These are phyloP conservation scores for Boletus sensibilis DNA, from an alignment of 768 basidiomycete species.

Conservation along the genomic window DNA sequence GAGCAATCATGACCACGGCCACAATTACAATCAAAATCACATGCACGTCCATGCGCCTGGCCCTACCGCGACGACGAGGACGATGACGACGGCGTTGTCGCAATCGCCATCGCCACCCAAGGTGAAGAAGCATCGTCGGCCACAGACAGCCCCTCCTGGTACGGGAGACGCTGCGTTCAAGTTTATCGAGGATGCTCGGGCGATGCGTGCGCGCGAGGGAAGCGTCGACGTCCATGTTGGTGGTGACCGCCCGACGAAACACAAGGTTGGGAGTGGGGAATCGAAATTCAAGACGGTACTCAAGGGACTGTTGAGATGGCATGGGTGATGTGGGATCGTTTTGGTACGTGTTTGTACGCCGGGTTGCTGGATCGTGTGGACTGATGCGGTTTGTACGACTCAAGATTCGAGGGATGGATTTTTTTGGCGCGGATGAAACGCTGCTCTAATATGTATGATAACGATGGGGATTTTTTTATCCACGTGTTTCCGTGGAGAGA, in stretches of 20 bases:
- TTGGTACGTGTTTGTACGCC: neutral
- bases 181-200: slow-evolving; percentile 14
- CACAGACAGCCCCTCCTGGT: slow-evolving; percentile 27
- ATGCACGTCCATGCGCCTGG: neutral
- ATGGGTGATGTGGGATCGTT: neutral
- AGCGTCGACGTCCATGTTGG: neutral
- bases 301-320: slow-evolving; percentile 20
- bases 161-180: slow-evolving; percentile 10
- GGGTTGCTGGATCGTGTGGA: too few relatives aligned
- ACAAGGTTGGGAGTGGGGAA: neutral
- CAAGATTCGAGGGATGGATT: too few relatives aligned
- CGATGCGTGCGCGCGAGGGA: slow-evolving; percentile 1
- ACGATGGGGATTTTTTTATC: too few relatives aligned
- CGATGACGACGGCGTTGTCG: neutral
- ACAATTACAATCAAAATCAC: neutral
- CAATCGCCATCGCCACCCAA: slow-evolving; percentile 1
- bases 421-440: too few relatives aligned
- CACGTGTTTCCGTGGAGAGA: too few relatives aligned
- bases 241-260: neutral
- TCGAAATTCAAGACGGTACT: slow-evolving; percentile 19
- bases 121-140: slow-evolving; percentile 14
- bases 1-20: neutral
- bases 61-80: neutral
- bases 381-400: too few relatives aligned
- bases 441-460: too few relatives aligned